Evolutionary conservation across 1,284 basidiomycete genomes (phyloP).

Genomic region (Tilletia horrida): DNA sequence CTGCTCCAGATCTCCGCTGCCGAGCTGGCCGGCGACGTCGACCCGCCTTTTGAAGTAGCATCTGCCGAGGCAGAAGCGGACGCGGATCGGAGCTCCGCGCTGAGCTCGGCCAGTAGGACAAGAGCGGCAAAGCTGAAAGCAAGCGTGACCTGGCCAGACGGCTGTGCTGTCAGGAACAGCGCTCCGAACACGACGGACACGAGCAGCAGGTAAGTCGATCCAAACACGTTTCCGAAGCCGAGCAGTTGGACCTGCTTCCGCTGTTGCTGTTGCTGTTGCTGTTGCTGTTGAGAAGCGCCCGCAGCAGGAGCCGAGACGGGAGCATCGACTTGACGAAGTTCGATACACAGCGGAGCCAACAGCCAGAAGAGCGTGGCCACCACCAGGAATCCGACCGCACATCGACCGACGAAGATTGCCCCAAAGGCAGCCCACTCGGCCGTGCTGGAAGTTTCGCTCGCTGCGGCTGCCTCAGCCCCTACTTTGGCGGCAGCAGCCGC

Average conservation of each 20-base stretch:
- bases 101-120: conserved; percentile 38
- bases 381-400: conserved; percentile 28
- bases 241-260: conserved; percentile 63
- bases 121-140: conserved; percentile 64
- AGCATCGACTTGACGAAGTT: conserved; percentile 32
- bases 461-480: not conserved
- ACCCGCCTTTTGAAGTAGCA: not conserved
- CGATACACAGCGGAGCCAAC: conserved; percentile 47
- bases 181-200: conserved; percentile 67
- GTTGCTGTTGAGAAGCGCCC: not conserved
- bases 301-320: not conserved
- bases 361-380: conserved; percentile 40
- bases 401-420: conserved; percentile 30
- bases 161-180: conserved; percentile 68
- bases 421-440: conserved; percentile 19
- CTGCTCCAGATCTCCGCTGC: not conserved
- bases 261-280: too few relatives aligned
- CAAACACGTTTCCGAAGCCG: conserved; percentile 86
- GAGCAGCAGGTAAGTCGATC: conserved; percentile 79
- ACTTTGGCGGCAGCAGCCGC: not conserved
- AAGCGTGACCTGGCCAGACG: conserved; percentile 77
- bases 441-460: not conserved
- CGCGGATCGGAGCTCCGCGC: conserved; percentile 26
- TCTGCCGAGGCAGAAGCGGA: not conserved
- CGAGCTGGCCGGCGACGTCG: not conserved